Evolutionary conservation across 768 basidiomycete genomes (phyloP).

Genomic region (Stropharia rugosoannulata): DNA sequence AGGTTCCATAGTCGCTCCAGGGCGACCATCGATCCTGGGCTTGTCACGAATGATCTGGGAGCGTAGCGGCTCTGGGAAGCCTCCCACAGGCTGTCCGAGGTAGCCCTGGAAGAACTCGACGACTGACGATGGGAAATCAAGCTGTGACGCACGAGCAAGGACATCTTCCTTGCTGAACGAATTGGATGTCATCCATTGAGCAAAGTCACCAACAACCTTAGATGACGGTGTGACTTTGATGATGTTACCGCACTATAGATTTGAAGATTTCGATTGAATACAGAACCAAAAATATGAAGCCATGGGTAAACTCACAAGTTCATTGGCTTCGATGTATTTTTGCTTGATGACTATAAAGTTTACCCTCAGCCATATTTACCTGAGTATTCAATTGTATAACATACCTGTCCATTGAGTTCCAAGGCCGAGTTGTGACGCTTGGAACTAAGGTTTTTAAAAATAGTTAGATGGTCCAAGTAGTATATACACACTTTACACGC

Average conservation of each 20-base stretch:
- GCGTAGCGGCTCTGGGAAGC: conserved; percentile 97
- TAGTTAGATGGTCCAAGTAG: conserved; percentile 15
- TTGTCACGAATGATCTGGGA: conserved; percentile 90
- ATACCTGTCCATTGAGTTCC: conserved; percentile 93
- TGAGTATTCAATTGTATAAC: conserved; percentile 10
- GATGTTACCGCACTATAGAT: conserved; percentile 84
- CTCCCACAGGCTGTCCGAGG: conserved; percentile 96
- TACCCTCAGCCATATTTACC: conserved; percentile 6
- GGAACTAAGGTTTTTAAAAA: conserved; percentile 63
- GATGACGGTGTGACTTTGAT: conserved; percentile 99
- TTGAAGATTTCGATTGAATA: conserved; percentile 1
- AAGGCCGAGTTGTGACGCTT: conserved; percentile 95
- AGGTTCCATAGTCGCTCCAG: conserved; percentile 84
- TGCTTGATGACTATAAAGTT: conserved; percentile 79
- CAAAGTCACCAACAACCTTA: conserved; percentile 98
- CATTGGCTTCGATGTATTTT: conserved; percentile 98
- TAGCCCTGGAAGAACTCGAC: conserved; percentile 99
- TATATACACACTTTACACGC: conserved; percentile 21
- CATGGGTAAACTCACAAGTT: conserved; percentile 54
- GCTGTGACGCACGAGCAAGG: conserved; percentile 76
- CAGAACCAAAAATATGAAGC: conserved; percentile 4
- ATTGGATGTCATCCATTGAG: conserved; percentile 99
- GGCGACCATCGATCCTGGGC: conserved; percentile 90
- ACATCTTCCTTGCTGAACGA: conserved; percentile 86
- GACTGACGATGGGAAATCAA: conserved; percentile 97